Evolutionary conservation across 2,329 filamentous ascomycete species (phyloP).

Genomic region (Botrytis medusae): DNA sequence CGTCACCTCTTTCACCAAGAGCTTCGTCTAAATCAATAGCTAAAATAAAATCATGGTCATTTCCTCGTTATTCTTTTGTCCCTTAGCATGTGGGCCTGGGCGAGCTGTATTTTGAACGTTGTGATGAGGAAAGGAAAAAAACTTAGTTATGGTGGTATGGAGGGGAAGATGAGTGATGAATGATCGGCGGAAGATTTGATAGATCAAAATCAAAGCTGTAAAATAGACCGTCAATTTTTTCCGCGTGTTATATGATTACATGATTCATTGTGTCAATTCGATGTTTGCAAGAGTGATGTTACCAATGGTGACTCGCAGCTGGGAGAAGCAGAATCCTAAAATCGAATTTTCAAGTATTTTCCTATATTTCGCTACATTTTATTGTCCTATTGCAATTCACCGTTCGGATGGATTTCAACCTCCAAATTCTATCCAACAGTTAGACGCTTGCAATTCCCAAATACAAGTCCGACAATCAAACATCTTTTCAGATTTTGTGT

Average conservation of each 20-base stretch:
- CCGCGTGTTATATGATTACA: constrained; percentile 24
- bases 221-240: constrained; percentile 40
- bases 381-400: neutral
- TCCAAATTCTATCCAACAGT: neutral
- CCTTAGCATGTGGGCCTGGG: constrained; percentile 32
- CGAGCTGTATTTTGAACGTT: constrained; percentile 32
- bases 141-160: neutral
- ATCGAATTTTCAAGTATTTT: neutral
- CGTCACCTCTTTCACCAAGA: constrained; percentile 84
- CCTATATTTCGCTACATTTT: neutral
- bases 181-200: constrained; percentile 32
- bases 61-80: constrained; percentile 36
- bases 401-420: neutral
- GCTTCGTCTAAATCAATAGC: constrained; percentile 58
- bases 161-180: constrained; percentile 24
- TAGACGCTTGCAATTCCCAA: neutral
- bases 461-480: neutral
- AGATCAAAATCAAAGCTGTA: constrained; percentile 38
- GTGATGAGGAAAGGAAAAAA: constrained; percentile 2
- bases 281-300: neutral
- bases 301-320: neutral
- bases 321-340: neutral
- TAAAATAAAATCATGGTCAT: constrained; percentile 22
- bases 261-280: neutral
- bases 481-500: neutral